Percentiles rank a stretch among this genome's conserved stretches.
Conservation (phyloP, 129 eudicot genomes). For the Heracleum sosnowskyi region DNA sequence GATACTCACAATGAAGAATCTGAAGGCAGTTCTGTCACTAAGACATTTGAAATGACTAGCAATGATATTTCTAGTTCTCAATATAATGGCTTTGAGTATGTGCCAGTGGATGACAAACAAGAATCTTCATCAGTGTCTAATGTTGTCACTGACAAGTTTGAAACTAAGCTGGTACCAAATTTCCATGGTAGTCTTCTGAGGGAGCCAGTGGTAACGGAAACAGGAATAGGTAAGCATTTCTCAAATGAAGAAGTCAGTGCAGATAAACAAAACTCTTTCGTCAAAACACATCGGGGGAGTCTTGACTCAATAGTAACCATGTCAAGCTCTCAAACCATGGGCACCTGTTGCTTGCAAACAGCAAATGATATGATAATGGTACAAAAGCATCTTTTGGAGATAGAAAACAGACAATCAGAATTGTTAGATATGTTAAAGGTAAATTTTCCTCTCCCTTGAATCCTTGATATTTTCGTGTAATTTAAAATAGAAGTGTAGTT, state of each 20-base stretch:
- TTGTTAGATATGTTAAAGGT: constrained; percentile 84
- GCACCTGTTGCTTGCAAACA: constrained; percentile 56
- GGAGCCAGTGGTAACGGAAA: constrained; percentile 30
- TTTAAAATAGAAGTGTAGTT: not conserved
- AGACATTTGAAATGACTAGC: constrained; percentile 46
- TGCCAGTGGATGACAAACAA: constrained; percentile 69
- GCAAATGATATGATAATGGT: constrained; percentile 55
- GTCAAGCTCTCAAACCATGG: constrained; percentile 36
- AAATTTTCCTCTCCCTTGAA: constrained; percentile 1
- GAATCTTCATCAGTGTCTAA: constrained; percentile 60
- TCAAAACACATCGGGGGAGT: constrained; percentile 47
- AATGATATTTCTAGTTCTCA: constrained; percentile 48
- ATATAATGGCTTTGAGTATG: constrained; percentile 51
- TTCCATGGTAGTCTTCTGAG: constrained; percentile 24
- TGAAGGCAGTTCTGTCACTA: constrained; percentile 65
- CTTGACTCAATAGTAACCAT: constrained; percentile 78
- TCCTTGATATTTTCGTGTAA: not conserved
- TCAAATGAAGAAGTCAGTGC: constrained; percentile 43
- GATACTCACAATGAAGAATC: constrained; percentile 67
- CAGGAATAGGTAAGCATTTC: constrained; percentile 27
- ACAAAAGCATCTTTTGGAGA: constrained; percentile 66
- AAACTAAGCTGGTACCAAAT: constrained; percentile 24
- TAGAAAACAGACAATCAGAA: constrained; percentile 75
- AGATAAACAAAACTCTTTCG: constrained; percentile 44
- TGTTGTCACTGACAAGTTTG: constrained; percentile 27